Evolutionary conservation across 2,329 filamentous ascomycete species (phyloP).

Genomic region (Fusarium tricinctum): DNA sequence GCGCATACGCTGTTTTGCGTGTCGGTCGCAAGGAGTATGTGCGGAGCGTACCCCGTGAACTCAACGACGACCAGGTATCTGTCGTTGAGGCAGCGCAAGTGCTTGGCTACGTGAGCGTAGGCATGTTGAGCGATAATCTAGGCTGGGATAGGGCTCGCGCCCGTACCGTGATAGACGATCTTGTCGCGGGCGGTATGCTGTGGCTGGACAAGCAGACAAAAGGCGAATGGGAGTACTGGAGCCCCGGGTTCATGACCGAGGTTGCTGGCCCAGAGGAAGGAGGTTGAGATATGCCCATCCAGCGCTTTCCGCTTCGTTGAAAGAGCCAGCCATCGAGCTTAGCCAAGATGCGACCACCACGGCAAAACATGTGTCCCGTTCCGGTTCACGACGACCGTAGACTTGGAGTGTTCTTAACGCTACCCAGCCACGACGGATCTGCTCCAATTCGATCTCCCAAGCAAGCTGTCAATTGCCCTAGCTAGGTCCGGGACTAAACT

Average conservation of each 20-base stretch:
- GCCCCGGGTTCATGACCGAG: slow-evolving; percentile 78
- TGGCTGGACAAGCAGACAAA: slow-evolving; percentile 91
- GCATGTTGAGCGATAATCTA: slow-evolving; percentile 89
- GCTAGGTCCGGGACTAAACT: background rate
- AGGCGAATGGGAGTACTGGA: slow-evolving; percentile 93
- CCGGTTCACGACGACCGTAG: background rate
- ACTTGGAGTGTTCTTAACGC: too few relatives aligned
- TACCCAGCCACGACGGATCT: background rate
- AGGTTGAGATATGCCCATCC: slow-evolving; percentile 22
- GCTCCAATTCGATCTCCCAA: background rate
- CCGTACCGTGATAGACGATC: slow-evolving; percentile 90
- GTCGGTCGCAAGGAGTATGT: slow-evolving; percentile 91
- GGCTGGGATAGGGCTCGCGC: slow-evolving; percentile 87
- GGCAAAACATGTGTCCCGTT: background rate
- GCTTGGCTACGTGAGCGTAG: slow-evolving; percentile 88
- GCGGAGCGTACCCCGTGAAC: slow-evolving; percentile 91
- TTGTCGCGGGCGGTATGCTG: slow-evolving; percentile 88
- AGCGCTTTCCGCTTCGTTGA: background rate
- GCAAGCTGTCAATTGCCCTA: background rate
- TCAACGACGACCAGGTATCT: slow-evolving; percentile 93
- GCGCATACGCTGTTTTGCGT: slow-evolving; percentile 85
- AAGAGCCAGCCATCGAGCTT: background rate
- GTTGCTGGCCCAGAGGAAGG: slow-evolving; percentile 45
- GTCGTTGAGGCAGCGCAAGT: slow-evolving; percentile 93
- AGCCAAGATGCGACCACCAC: background rate